Evolutionary conservation across 306 rosid genomes (phyloP).

Genomic region (Crotalaria pallida): DNA sequence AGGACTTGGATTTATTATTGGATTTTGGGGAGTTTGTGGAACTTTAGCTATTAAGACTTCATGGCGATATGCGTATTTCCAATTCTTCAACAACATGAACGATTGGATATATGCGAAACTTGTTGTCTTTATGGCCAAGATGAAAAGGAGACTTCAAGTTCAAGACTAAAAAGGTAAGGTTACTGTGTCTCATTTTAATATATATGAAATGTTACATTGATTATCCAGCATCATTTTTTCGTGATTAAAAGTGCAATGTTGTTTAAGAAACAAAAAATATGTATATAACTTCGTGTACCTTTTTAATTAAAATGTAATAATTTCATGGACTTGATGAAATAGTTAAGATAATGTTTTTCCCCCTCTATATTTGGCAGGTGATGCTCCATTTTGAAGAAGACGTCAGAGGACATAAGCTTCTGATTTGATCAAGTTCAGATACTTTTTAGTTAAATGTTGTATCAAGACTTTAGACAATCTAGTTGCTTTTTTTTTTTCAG

Average conservation of each 20-base stretch:
- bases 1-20: conserved; percentile 8
- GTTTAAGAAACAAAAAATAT: neutral
- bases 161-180: neutral
- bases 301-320: no score
- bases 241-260: neutral
- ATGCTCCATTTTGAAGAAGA: neutral
- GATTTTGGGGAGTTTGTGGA: conserved; percentile 34
- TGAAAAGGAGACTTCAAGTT: neutral
- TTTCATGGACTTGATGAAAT: no score
- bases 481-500: no score
- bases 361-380: neutral
- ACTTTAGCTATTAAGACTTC: neutral
- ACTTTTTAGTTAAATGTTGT: no score
- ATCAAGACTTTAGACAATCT: no score
- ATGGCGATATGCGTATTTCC: conserved; percentile 25
- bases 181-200: neutral
- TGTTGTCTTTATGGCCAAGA: neutral
- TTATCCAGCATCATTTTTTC: neutral
- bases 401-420: neutral
- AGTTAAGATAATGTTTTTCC: no score
- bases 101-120: neutral
- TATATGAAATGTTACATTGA: neutral
- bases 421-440: no score
- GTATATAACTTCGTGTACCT: neutral
- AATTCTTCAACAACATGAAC: neutral